These are phyloP conservation scores for Typha latifolia DNA, from an alignment of 176 grass and related monocot species.

Conservation along the genomic window DNA sequence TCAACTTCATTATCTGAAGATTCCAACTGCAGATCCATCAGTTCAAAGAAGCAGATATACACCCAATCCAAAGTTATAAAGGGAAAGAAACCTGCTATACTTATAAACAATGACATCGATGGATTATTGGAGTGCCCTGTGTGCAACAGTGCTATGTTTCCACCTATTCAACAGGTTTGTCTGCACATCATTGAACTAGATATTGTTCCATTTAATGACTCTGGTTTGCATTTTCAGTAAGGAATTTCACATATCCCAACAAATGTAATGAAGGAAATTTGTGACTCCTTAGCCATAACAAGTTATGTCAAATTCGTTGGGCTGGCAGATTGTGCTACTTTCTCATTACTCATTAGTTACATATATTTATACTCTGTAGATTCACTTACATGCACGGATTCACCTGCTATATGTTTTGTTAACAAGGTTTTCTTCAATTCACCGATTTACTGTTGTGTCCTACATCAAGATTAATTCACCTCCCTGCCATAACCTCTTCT, in stretches of 20 bases:
- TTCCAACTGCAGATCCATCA: background rate
- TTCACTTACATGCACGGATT: too few species aligned
- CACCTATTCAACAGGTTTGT: constrained; percentile 28
- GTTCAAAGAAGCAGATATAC: constrained; percentile 1
- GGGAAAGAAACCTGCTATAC: constrained; percentile 6
- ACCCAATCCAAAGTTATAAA: background rate
- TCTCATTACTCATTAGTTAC: too few species aligned
- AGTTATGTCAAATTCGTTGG: too few species aligned
- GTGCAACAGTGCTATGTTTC: constrained; percentile 24
- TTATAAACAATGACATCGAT: constrained; percentile 15
- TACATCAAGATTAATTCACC: too few species aligned
- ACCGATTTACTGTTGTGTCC: background rate
- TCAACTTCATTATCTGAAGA: constrained; percentile 10
- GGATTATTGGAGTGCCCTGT: constrained; percentile 16
- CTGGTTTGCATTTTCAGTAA: background rate
- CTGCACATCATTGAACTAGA: background rate
- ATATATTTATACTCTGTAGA: too few species aligned
- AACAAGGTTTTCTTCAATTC: background rate
- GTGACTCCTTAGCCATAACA: too few species aligned
- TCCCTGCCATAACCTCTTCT: too few species aligned
- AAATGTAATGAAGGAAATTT: too few species aligned
- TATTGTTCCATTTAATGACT: background rate
- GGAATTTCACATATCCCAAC: too few species aligned
- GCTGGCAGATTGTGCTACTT: too few species aligned
- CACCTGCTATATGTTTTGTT: background rate